These are phyloP conservation scores for Thraustochytrium aureum DNA, from an alignment of 352 stramenopile species.

Conservation along the genomic window DNA sequence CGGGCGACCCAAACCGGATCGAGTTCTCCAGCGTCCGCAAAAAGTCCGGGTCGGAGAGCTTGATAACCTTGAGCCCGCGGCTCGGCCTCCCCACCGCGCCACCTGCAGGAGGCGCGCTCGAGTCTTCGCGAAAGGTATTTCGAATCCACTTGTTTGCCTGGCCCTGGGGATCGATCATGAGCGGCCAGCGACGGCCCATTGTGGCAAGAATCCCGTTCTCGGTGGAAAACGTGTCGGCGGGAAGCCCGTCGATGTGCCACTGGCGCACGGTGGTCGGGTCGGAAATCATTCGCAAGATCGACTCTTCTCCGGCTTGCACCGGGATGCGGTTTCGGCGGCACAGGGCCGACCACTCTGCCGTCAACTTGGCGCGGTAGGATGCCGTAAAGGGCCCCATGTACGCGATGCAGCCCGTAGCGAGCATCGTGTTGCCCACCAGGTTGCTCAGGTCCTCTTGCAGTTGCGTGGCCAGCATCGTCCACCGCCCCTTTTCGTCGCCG, in stretches of 20 bases:
- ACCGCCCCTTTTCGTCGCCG: constrained; percentile 81
- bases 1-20: constrained; percentile 81
- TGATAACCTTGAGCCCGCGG: constrained; percentile 84
- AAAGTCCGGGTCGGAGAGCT: constrained; percentile 86
- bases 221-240: constrained; percentile 86
- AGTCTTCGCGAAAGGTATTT: constrained; percentile 72
- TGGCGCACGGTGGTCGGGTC: constrained; percentile 80
- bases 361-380: constrained; percentile 63
- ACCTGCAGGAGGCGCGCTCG: constrained; percentile 1
- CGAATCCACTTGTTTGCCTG: constrained; percentile 93
- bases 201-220: constrained; percentile 90
- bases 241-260: constrained; percentile 87
- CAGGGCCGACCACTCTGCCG: constrained; percentile 74
- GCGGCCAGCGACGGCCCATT: constrained; percentile 78
- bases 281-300: constrained; percentile 64
- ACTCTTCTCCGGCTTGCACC: constrained; percentile 74
- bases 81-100: neutral
- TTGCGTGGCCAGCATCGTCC: constrained; percentile 74
- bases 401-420: constrained; percentile 84
- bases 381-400: constrained; percentile 83
- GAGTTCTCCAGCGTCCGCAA: constrained; percentile 84
- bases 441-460: constrained; percentile 79
- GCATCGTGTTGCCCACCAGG: constrained; percentile 86
- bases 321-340: constrained; percentile 75
- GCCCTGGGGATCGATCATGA: constrained; percentile 92